Base-by-base conservation (phyloP, 2,329 filamentous ascomycete species). In the Mycosphaerelloides madeirae region DNA sequence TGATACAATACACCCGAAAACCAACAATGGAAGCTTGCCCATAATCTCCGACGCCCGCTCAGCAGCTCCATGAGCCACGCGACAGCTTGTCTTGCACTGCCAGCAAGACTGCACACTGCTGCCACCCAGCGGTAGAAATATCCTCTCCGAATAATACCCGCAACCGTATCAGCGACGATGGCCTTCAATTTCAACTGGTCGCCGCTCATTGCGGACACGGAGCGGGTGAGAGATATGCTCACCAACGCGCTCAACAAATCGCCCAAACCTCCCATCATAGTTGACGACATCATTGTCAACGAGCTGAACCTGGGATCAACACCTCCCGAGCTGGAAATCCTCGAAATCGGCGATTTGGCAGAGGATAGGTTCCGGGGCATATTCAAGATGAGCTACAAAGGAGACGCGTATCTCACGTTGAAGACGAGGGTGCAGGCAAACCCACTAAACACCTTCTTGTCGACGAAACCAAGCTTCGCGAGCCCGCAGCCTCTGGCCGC, bases 141-240 rank as follows among this genome's bases (percentile, higher is more conserved):
- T 15, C 14, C 15, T 18, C 8, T 4, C 33, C 11, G 15, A 12
- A 6, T 15, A 18, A 6, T 15, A 18, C 8, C 33, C 16, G 33
- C 11, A 12, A 18, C 3, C 29, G 32, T 32, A 37, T 15, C 38
- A 22, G 29, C 50, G 36, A 52, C 46, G 70, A 98, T 98, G 93
- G 93, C 93, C 59, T 98, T 98, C 85, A 97, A 97, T 77, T 98
- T 98, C 86, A 97, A 97, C 87, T 98, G 93, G 93, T 95, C 89
- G 79, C 93, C 93, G 65, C 79, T 98, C 56, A 93, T 94, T 72
- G 91, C 91, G 64, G 93, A 97, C 73, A 91, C 87, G 62, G 81
- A 85, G 65, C 85, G 89, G 59, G 91, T 93, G 40, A 86, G 90
- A 67, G 90, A 97, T 66, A 85, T 97, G 68, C 79, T 98, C 60